These are phyloP conservation scores for Gelatoporia subvermispora DNA, from an alignment of 768 basidiomycete species.

Conservation along the genomic window DNA sequence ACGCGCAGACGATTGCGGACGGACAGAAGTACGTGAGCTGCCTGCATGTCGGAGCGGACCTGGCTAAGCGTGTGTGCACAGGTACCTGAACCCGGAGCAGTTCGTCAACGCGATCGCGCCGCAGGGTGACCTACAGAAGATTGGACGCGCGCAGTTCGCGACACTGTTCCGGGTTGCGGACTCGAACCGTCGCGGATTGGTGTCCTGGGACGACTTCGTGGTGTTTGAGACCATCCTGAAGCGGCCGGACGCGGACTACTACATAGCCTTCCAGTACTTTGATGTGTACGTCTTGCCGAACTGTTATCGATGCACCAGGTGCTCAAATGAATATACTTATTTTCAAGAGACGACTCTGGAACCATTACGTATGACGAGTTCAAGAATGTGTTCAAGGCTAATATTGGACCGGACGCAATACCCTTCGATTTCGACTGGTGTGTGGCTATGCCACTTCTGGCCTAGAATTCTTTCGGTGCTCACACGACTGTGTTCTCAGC, in stretches of 20 bases:
- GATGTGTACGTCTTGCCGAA: conserved; percentile 64
- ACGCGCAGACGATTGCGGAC: conserved; percentile 66
- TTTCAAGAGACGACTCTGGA: conserved; percentile 79
- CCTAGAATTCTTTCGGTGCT: neutral
- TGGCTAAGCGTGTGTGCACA: conserved; percentile 26
- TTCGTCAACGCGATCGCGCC: conserved; percentile 97
- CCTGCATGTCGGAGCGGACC: neutral
- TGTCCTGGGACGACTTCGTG: conserved; percentile 94
- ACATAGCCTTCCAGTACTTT: conserved; percentile 95
- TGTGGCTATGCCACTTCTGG: conserved; percentile 16
- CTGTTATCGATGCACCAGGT: neutral
- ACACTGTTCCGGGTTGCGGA: conserved; percentile 90
- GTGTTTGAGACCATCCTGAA: conserved; percentile 93
- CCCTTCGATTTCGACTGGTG: conserved; percentile 96
- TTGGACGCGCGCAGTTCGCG: conserved; percentile 82
- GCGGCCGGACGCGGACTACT: conserved; percentile 94
- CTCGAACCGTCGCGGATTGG: conserved; percentile 63
- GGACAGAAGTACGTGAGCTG: conserved; percentile 72
- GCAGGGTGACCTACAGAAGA: conserved; percentile 76
- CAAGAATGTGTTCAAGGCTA: conserved; percentile 84
- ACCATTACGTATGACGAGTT: conserved; percentile 93
- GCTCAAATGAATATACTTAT: conserved; percentile 9
- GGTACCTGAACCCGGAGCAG: conserved; percentile 80
- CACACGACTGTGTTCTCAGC: conserved; percentile 31
- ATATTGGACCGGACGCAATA: conserved; percentile 72